These are phyloP conservation scores for Daedalea quercina DNA, from an alignment of 768 basidiomycete species.

Conservation along the genomic window DNA sequence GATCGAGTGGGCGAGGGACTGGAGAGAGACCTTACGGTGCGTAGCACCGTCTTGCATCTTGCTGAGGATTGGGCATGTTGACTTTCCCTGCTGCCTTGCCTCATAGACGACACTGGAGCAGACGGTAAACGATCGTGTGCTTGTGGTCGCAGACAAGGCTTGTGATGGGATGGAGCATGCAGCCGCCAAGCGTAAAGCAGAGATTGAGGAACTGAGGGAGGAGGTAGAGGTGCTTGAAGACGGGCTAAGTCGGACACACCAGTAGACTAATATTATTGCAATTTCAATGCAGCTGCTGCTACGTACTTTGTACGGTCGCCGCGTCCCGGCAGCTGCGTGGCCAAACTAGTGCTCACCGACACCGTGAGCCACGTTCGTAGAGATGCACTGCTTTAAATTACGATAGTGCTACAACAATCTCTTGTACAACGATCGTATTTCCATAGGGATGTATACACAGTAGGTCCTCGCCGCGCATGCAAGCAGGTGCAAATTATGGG, in stretches of 20 bases:
- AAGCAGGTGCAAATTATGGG: background rate
- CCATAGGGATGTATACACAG: background rate
- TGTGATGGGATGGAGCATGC: constrained; percentile 39
- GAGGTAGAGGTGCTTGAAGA: constrained; percentile 36
- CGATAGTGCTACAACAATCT: background rate
- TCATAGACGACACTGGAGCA: constrained; percentile 38
- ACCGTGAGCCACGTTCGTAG: too few relatives aligned
- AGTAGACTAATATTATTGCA: background rate
- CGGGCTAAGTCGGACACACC: constrained; percentile 10
- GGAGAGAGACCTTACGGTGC: constrained; percentile 57
- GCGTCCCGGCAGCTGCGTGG: too few relatives aligned
- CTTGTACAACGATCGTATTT: constrained; percentile 6
- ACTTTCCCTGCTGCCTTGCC: constrained; percentile 2
- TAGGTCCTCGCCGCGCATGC: background rate
- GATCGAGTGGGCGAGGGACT: constrained; percentile 54
- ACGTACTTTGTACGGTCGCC: too few relatives aligned
- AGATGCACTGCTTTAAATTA: too few relatives aligned
- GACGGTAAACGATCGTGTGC: constrained; percentile 46
- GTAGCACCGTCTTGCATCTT: constrained; percentile 11
- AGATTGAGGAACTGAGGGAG: constrained; percentile 36
- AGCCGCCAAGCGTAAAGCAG: constrained; percentile 34
- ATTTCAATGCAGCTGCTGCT: too few relatives aligned
- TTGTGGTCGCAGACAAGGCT: constrained; percentile 43
- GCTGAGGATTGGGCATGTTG: too few relatives aligned
- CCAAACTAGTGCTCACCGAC: background rate